phyloP scores from a whole-genome alignment of 1,284 basidiomycete species.

The Ustilago xerochloae region DNA sequence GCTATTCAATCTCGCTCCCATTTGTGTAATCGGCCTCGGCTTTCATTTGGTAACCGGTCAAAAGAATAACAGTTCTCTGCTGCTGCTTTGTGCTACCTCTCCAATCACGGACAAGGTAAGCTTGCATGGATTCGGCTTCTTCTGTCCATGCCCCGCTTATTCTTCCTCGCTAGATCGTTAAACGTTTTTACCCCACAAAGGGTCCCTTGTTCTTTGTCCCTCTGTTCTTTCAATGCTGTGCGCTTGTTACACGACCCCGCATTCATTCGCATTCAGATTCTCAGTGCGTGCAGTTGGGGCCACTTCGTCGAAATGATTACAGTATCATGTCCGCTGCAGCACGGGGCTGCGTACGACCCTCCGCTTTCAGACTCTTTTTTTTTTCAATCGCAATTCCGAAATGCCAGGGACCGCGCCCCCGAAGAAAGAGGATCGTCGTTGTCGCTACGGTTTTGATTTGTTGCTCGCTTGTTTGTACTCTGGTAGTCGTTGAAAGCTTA shows the following conservation, averaged over 20 bases:
- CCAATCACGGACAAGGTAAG: not conserved
- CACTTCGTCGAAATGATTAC: no score
- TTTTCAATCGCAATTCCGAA: no score
- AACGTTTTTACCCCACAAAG: not conserved
- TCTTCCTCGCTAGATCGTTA: not conserved
- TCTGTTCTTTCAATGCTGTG: not conserved
- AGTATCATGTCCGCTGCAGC: not conserved
- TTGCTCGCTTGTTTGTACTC: not conserved
- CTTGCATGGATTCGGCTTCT: conserved; percentile 27
- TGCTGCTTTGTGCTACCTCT: not conserved
- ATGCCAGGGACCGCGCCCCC: no score
- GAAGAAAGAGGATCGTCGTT: not conserved
- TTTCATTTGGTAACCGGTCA: not conserved
- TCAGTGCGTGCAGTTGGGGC: no score
- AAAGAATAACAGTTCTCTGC: no score
- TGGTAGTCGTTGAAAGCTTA: conserved; percentile 3
- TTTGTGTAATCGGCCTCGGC: not conserved
- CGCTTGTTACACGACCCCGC: not conserved
- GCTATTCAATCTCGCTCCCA: not conserved
- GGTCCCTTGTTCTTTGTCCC: not conserved
- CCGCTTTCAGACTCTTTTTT: conserved; percentile 8
- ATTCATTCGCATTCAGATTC: no score
- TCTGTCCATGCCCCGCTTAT: conserved; percentile 5
- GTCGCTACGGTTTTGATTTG: not conserved
- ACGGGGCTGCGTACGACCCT: not conserved